phyloP scores from a whole-genome alignment of 2,329 filamentous ascomycete genomes.

The Lachnellula arida region DNA sequence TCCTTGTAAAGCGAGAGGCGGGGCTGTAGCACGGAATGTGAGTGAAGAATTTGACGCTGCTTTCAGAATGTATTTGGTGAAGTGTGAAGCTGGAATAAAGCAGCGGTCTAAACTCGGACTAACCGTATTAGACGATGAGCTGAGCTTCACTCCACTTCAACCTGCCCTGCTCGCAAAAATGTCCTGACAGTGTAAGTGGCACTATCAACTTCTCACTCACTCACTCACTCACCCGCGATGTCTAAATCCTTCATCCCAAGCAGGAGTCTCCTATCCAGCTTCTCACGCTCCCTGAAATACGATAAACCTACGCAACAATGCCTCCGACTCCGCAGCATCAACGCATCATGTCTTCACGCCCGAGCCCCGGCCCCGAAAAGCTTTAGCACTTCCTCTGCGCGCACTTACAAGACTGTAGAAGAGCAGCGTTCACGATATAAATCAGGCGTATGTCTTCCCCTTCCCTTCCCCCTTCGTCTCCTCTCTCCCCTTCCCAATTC shows the following conservation, averaged over 20 bases:
- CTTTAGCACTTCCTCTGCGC: conserved; percentile 15
- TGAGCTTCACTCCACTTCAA: background rate
- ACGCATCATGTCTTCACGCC: conserved; percentile 2
- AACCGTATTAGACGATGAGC: background rate
- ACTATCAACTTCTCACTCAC: background rate
- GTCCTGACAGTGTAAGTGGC: background rate
- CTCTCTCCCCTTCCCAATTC: background rate
- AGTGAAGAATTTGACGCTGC: conserved; percentile 4
- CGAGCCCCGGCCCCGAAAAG: conserved; percentile 4
- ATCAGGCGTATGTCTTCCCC: conserved; percentile 26
- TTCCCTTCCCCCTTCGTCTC: background rate
- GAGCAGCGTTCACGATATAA: conserved; percentile 29
- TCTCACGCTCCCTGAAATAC: background rate
- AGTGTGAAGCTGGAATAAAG: background rate
- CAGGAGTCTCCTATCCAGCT: background rate
- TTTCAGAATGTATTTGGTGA: background rate
- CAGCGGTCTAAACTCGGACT: background rate
- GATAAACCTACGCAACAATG: background rate
- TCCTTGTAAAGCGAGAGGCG: background rate
- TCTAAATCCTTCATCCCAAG: background rate
- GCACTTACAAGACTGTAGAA: conserved; percentile 30
- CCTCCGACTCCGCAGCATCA: background rate
- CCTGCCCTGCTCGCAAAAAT: background rate
- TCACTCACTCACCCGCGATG: background rate
- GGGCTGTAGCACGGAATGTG: conserved; percentile 11